Conservation (phyloP, 2,329 filamentous ascomycete species). For the Fusarium sp. region DNA sequence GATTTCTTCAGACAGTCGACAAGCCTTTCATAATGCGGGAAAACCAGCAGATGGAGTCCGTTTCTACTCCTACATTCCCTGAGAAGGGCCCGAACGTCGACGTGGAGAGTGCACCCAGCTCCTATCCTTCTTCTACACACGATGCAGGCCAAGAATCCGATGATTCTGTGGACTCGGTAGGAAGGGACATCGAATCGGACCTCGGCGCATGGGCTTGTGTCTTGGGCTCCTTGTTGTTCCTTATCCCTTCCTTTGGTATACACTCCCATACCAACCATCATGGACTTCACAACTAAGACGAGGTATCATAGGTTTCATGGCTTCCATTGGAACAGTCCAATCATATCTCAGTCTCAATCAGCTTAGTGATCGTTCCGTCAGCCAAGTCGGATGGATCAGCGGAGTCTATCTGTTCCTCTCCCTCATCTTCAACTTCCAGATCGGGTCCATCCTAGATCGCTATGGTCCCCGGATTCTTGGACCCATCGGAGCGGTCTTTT, state of each 20-base stretch:
- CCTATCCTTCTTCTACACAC: constrained; percentile 1
- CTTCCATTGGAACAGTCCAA: constrained; percentile 62
- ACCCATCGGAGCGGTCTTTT: constrained; percentile 53
- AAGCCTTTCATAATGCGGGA: background rate
- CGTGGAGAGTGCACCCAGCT: constrained; percentile 4
- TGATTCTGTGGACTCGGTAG: background rate
- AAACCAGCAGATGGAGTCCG: background rate
- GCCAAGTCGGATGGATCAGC: constrained; percentile 64
- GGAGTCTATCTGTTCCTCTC: constrained; percentile 61
- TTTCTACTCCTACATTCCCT: background rate
- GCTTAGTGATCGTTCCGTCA: constrained; percentile 55
- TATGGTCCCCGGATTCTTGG: constrained; percentile 60
- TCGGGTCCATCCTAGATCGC: constrained; percentile 63
- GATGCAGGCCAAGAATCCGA: constrained; percentile 17
- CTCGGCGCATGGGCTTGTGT: constrained; percentile 32
- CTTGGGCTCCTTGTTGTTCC: constrained; percentile 32
- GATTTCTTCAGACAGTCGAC: background rate
- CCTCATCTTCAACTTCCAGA: constrained; percentile 61
- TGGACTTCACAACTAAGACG: background rate
- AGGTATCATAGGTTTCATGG: constrained; percentile 57
- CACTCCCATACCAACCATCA: background rate
- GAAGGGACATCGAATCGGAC: constrained; percentile 22
- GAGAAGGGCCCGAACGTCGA: background rate
- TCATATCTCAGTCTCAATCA: constrained; percentile 62
- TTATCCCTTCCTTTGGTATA: constrained; percentile 21